phyloP scores from a whole-genome alignment of 345 rosid species.

The Capsella bursapastoris region DNA sequence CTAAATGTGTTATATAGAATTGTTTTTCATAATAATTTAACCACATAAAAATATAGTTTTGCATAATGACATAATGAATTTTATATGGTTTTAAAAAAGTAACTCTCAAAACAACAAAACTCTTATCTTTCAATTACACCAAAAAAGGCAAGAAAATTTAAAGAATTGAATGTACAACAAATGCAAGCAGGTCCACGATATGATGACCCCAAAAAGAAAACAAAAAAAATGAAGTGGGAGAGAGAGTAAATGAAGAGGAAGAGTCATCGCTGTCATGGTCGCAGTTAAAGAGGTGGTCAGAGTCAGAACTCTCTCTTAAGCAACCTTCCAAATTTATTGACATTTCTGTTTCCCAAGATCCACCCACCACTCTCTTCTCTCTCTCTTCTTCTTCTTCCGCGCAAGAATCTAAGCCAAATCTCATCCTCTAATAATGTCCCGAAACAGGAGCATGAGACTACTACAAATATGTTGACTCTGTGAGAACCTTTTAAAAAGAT shows the following conservation, averaged over 20 bases:
- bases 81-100: background rate
- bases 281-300: conserved; percentile 47
- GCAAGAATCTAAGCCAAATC: conserved; percentile 35
- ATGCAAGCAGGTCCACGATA: background rate
- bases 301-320: conserved; percentile 40
- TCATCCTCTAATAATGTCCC: conserved; percentile 8
- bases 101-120: background rate
- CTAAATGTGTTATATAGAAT: too few relatives aligned
- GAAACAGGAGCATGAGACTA: background rate
- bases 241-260: conserved; percentile 39
- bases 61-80: background rate
- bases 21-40: background rate
- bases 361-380: conserved; percentile 38
- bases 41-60: background rate
- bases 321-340: conserved; percentile 43
- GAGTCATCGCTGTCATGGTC: conserved; percentile 46
- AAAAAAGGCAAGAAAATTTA: background rate
- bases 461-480: conserved; percentile 20
- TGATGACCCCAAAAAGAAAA: too few relatives aligned
- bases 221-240: conserved; percentile 38
- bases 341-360: conserved; percentile 44
- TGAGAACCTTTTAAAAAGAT: background rate
- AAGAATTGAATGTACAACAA: background rate
- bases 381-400: conserved; percentile 5
- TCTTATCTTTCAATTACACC: background rate